phyloP scores from a whole-genome alignment of 2,329 filamentous ascomycete species.

The Cytospora mali region DNA sequence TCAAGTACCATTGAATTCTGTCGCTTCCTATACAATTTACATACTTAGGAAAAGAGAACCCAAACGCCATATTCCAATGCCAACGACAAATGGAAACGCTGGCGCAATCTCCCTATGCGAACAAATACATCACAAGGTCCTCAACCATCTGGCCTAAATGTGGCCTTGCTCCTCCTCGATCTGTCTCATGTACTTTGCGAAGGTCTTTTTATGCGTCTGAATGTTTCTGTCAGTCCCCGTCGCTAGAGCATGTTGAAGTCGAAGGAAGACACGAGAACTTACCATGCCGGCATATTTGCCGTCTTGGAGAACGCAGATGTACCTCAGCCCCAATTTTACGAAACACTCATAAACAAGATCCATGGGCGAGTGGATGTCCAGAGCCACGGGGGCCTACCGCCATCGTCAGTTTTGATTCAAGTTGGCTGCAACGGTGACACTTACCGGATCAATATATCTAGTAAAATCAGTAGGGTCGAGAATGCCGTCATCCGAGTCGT shows the following conservation, averaged over 20 bases:
- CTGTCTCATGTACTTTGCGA: constrained; percentile 92
- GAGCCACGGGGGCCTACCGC: constrained; percentile 72
- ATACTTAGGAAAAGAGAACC: not conserved
- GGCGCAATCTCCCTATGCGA: not conserved
- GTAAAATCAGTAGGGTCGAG: constrained; percentile 82
- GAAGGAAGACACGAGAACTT: constrained; percentile 41
- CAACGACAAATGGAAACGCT: not conserved
- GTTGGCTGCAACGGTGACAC: constrained; percentile 35
- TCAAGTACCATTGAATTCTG: not conserved
- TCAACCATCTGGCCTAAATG: not conserved
- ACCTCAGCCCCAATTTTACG: constrained; percentile 87
- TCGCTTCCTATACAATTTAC: not conserved
- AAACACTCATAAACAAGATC: constrained; percentile 97
- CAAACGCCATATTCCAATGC: not conserved
- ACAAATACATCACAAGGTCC: not conserved
- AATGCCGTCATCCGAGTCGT: constrained; percentile 63
- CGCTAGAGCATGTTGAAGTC: not conserved
- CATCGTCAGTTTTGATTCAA: not conserved
- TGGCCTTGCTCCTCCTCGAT: constrained; percentile 59
- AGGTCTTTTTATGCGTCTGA: constrained; percentile 90
- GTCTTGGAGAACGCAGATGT: constrained; percentile 85
- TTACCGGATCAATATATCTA: constrained; percentile 82
- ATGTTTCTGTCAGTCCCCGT: constrained; percentile 26
- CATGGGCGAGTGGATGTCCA: constrained; percentile 89
- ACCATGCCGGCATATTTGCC: constrained; percentile 89